phyloP scores from a whole-genome alignment of 1,284 basidiomycete genomes.

The Leccinum subrobustum region DNA sequence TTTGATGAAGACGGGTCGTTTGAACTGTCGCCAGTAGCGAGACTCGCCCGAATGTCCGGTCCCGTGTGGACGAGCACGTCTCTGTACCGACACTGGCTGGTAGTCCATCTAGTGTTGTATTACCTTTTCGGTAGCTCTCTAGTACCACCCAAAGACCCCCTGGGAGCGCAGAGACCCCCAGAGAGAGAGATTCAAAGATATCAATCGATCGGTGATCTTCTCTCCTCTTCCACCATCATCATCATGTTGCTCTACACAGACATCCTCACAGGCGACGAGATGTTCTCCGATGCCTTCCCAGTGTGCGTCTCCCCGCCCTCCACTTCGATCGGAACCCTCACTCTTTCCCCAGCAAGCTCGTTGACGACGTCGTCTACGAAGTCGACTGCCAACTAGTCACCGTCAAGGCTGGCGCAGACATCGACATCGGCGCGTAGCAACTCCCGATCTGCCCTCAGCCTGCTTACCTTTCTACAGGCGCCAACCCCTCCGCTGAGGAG shows the following conservation, averaged over 20 bases:
- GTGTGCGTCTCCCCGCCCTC: slow-evolving; percentile 43
- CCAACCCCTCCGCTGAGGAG: slow-evolving; percentile 92
- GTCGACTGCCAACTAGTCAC: slow-evolving; percentile 81
- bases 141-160: slow-evolving; percentile 13
- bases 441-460: not conserved
- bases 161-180: slow-evolving; percentile 11
- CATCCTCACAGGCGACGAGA: slow-evolving; percentile 83
- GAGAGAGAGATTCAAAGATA: slow-evolving; percentile 7
- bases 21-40: slow-evolving; percentile 79
- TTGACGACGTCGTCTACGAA: slow-evolving; percentile 89
- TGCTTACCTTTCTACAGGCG: slow-evolving; percentile 50
- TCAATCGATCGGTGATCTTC: not conserved
- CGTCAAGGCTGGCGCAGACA: slow-evolving; percentile 76
- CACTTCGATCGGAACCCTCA: not conserved
- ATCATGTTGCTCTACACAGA: slow-evolving; percentile 81
- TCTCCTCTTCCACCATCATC: slow-evolving; percentile 15
- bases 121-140: no score
- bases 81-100: slow-evolving; percentile 68
- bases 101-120: slow-evolving; percentile 58
- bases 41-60: slow-evolving; percentile 69
- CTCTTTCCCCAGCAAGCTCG: slow-evolving; percentile 57
- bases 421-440: slow-evolving; percentile 81
- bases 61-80: slow-evolving; percentile 55
- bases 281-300: slow-evolving; percentile 93
- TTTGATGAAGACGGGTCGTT: slow-evolving; percentile 87